These are phyloP conservation scores for Fraxinus pennsylvanica DNA, from an alignment of 257 asterid genomes.

Conservation along the genomic window DNA sequence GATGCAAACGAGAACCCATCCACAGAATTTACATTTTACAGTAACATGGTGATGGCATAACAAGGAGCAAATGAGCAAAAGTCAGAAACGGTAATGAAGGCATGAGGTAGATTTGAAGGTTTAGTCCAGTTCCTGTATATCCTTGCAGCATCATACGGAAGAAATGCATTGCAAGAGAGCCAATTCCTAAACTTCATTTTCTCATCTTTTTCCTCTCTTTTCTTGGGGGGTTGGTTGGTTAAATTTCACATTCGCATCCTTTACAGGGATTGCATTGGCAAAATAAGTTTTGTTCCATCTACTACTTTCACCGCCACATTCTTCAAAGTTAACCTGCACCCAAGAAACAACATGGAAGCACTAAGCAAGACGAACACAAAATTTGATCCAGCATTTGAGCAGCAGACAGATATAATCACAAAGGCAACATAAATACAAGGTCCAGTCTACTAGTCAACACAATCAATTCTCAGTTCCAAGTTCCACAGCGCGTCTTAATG, in stretches of 20 bases:
- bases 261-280: neutral
- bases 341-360: neutral
- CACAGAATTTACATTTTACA: conserved; percentile 13
- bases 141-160: neutral
- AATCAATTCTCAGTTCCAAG: neutral
- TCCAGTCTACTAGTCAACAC: neutral
- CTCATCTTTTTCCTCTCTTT: neutral
- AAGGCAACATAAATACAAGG: neutral
- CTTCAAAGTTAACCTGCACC: conserved; percentile 31
- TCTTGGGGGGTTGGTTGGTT: neutral
- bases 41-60: neutral
- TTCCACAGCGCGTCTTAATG: neutral
- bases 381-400: neutral
- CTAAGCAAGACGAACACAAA: neutral
- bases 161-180: neutral
- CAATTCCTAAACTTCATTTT: neutral
- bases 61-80: neutral
- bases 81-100: neutral
- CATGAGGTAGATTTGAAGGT: neutral
- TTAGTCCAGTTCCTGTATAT: neutral
- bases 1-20: neutral
- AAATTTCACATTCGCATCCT: neutral
- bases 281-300: neutral
- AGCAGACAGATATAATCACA: neutral
- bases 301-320: neutral